Evolutionary conservation across 192 early-diverging fungal genomes (phyloP).

Genomic region (Linnemannia elongata): DNA sequence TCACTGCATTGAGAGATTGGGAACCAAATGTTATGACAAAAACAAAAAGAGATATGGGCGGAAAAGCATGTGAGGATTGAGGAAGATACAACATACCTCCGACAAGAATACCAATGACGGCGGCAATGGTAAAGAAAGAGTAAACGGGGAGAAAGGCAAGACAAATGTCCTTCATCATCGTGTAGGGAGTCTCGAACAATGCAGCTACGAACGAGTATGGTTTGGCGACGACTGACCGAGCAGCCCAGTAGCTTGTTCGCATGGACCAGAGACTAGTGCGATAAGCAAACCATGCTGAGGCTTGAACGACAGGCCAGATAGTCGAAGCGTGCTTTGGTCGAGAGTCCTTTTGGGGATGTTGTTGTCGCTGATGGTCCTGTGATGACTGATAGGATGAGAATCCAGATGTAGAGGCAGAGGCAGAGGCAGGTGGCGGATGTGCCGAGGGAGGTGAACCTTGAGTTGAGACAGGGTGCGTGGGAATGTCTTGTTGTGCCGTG

Average conservation of each 20-base stretch:
- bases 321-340: background rate
- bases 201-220: background rate
- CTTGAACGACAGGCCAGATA: background rate
- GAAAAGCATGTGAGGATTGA: background rate
- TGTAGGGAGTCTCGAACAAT: constrained; percentile 19
- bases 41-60: background rate
- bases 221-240: constrained; percentile 6
- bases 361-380: background rate
- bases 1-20: background rate
- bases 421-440: background rate
- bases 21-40: background rate
- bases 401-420: background rate
- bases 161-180: constrained; percentile 35
- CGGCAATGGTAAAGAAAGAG: constrained; percentile 43
- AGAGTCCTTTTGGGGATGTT: background rate
- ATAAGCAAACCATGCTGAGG: background rate
- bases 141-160: constrained; percentile 47
- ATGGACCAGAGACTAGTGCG: constrained; percentile 4
- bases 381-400: constrained; percentile 5
- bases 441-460: background rate
- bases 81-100: constrained; percentile 29
- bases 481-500: background rate
- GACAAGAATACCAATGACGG: constrained; percentile 40
- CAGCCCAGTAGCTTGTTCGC: background rate
- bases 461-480: background rate